Base-by-base conservation (phyloP, 176 grass and related monocot genomes). In the bread wheat (Triticum aestivum) region DNA sequence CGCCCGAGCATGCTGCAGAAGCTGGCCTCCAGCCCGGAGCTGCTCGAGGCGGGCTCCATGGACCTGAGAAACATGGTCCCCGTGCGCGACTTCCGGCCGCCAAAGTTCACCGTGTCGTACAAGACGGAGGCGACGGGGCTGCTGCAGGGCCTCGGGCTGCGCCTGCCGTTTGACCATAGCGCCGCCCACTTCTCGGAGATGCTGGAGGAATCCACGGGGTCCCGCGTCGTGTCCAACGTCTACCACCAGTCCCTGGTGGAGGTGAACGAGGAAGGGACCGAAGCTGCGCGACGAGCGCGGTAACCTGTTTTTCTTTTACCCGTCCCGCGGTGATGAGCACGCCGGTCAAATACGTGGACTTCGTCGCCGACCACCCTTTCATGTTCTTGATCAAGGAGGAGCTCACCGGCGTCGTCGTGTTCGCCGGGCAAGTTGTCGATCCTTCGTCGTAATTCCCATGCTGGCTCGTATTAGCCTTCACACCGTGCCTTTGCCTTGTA, bases 351-450 rank as follows among this genome's bases (percentile, higher is more conserved):
- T 8, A 34, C 21, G 39, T 45, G 39, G 39, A 73, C 38, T 73
- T 73, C 39, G 39, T 73, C 11, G 39, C 70, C 2, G n/a, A 73
- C 70, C 70, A 73, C 70, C 70, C 70, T n/a, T 27, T 73, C 70
- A 47, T 73, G 70, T 73, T 26, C 39, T 47, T 73, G 39, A 73
- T 47, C 70, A 47, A 73, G 39, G 70, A 47, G 39, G 70, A 73
- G 70, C 1, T 47, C 39, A 47, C n/a, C n/a, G 70, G 70, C n/a
- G 39, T 26, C 21, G 70, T 73, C n/a, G 70, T 73, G 10, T 47
- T 73, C 39, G n/a, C 39, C 11, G 70, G 70, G 5, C 70, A 27
- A 73, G 39, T 47, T 14, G 12, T 14, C 0, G 24, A 73, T 47
- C 70, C 70, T 26, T 73, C 11, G 21, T 49, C 12, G 45, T 49